Conservation (phyloP, 1,284 basidiomycete species). For the Malassezia globosa region DNA sequence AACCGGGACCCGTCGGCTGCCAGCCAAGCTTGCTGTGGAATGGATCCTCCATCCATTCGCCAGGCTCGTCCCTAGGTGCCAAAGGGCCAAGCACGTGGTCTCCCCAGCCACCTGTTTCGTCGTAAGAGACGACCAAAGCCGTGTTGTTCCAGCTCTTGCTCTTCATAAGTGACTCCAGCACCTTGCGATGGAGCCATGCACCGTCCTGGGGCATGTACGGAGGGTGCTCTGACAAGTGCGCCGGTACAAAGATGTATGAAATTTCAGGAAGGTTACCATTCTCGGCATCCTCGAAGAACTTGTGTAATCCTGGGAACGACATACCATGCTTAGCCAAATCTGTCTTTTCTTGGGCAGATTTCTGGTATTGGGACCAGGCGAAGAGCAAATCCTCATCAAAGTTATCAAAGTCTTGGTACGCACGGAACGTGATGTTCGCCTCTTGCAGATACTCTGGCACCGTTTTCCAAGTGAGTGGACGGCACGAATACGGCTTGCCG, state of each 20-base stretch:
- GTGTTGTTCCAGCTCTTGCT: conserved; percentile 24
- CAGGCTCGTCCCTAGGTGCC: conserved; percentile 7
- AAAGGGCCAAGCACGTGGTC: conserved; percentile 27
- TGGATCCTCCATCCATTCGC: conserved; percentile 27
- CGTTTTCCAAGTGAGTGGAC: conserved; percentile 29
- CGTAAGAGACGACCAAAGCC: conserved; percentile 31
- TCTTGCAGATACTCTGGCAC: conserved; percentile 30
- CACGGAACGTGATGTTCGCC: conserved; percentile 22
- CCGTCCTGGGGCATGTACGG: conserved; percentile 29
- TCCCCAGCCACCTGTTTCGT: conserved; percentile 34
- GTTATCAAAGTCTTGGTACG: conserved; percentile 27
- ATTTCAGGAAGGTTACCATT: conserved; percentile 28
- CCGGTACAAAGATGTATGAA: conserved; percentile 29
- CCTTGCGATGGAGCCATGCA: conserved; percentile 28
- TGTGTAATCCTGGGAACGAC: conserved; percentile 24
- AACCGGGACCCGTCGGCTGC: conserved; percentile 28
- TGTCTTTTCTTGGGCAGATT: conserved; percentile 10
- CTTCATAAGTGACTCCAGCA: conserved; percentile 28
- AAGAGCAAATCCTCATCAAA: conserved; percentile 23
- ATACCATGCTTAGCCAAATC: conserved; percentile 19
- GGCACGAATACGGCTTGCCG: conserved; percentile 15
- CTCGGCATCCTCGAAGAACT: conserved; percentile 29
- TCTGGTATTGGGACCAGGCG: conserved; percentile 14
- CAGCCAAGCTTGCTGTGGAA: conserved; percentile 19
- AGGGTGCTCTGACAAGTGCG: conserved; percentile 32